These are phyloP conservation scores for Xerocomus nothofagi DNA, from an alignment of 1,284 basidiomycete genomes.

Conservation along the genomic window DNA sequence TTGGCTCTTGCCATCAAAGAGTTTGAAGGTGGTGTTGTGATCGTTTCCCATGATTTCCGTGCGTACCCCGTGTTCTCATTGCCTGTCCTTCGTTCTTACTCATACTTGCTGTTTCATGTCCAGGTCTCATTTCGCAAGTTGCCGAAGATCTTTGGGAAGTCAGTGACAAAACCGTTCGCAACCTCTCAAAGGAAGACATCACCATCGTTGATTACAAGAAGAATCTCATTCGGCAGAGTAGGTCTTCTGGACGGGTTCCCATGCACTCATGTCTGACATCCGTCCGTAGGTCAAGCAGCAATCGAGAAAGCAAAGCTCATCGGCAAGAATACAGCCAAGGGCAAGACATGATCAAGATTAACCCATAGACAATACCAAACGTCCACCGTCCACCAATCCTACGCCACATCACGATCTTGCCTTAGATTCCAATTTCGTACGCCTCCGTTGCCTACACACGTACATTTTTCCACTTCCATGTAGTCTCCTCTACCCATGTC, in stretches of 20 bases:
- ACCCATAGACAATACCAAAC: slow-evolving; percentile 1
- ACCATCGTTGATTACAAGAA: slow-evolving; percentile 91
- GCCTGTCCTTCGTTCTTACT: slow-evolving; percentile 11
- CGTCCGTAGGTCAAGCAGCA: slow-evolving; percentile 57
- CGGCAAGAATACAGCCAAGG: slow-evolving; percentile 72
- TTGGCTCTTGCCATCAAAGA: slow-evolving; percentile 94
- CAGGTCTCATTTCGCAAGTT: slow-evolving; percentile 90
- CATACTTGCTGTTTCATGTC: slow-evolving; percentile 10
- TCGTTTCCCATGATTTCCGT: slow-evolving; percentile 98
- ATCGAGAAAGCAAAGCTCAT: slow-evolving; percentile 93
- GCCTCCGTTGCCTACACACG: slow-evolving; percentile 19
- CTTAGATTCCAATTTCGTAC: slow-evolving; percentile 13
- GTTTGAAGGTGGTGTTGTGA: slow-evolving; percentile 96
- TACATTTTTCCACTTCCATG: slow-evolving; percentile 11
- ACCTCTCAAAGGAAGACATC: slow-evolving; percentile 88
- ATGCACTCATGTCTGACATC: slow-evolving; percentile 5
- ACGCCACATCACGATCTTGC: slow-evolving; percentile 7
- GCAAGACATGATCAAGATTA: slow-evolving; percentile 47
- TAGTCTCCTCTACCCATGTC: slow-evolving; percentile 19
- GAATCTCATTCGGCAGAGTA: slow-evolving; percentile 69
- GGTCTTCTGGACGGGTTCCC: slow-evolving; percentile 31
- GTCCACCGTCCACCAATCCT: slow-evolving; percentile 7
- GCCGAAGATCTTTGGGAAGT: slow-evolving; percentile 99
- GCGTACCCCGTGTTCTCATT: slow-evolving; percentile 28
- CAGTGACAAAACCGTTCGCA: slow-evolving; percentile 90